phyloP scores from a whole-genome alignment of 306 rosid species.

The Inga laurina region DNA sequence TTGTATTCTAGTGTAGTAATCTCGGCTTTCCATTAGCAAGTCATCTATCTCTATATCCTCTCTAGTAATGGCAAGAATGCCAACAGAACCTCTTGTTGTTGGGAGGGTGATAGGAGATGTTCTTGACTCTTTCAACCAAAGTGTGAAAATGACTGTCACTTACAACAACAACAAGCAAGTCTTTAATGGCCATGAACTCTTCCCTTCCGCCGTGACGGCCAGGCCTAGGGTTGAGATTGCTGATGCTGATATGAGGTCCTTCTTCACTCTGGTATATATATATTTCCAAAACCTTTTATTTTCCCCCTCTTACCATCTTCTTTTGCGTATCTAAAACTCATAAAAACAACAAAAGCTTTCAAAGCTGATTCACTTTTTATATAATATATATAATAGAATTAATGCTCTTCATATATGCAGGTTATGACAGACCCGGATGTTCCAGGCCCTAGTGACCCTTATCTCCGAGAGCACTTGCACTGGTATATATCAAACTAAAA shows the following conservation, averaged over 20 bases:
- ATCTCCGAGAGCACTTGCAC: constrained; percentile 86
- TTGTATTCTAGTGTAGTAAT: neutral
- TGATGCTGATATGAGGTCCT: constrained; percentile 85
- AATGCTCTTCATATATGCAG: constrained; percentile 36
- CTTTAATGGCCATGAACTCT: constrained; percentile 84
- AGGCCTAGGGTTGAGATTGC: constrained; percentile 86
- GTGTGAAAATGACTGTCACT: constrained; percentile 57
- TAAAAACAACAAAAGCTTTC: neutral
- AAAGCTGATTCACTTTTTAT: constrained; percentile 12
- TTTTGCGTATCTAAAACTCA: neutral
- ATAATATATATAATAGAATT: neutral
- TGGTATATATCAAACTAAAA: constrained; percentile 47
- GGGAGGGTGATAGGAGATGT: constrained; percentile 96
- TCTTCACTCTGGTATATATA: constrained; percentile 71
- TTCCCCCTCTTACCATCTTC: neutral
- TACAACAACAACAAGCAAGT: constrained; percentile 69
- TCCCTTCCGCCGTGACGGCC: constrained; percentile 67
- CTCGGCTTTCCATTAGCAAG: neutral
- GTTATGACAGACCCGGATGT: constrained; percentile 96
- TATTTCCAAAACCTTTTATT: neutral
- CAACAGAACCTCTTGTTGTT: constrained; percentile 67
- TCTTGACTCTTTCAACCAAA: constrained; percentile 68
- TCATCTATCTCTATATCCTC: neutral
- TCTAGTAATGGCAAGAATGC: constrained; percentile 58
- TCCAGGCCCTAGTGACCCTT: constrained; percentile 98